Conservation (phyloP, 2,329 filamentous ascomycete genomes). For the Pseudogymnoascus sp. region DNA sequence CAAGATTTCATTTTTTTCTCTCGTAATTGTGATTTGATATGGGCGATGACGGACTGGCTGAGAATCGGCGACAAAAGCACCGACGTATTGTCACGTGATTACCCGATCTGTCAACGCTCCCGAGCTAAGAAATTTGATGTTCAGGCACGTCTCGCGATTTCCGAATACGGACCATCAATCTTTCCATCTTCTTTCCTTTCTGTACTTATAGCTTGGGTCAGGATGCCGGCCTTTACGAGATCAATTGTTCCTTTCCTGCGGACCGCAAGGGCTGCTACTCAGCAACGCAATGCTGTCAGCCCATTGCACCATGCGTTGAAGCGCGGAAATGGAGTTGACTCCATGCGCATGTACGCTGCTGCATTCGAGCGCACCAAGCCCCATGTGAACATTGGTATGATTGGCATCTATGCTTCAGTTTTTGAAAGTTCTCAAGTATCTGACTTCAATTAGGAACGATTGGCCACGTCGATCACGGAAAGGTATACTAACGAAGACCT, state of each 20-base stretch:
- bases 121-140: slow-evolving; percentile 9
- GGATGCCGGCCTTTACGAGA: slow-evolving; percentile 75
- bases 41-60: background rate
- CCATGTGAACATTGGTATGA: slow-evolving; percentile 91
- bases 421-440: slow-evolving; percentile 10
- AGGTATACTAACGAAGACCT: slow-evolving; percentile 48
- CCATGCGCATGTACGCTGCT: slow-evolving; percentile 54
- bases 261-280: slow-evolving; percentile 68
- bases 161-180: slow-evolving; percentile 3
- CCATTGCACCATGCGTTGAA: slow-evolving; percentile 66
- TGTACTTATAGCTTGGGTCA: slow-evolving; percentile 30
- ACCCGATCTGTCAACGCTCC: background rate
- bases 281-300: slow-evolving; percentile 60
- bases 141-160: slow-evolving; percentile 6
- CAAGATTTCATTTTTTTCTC: background rate
- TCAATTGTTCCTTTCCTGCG: slow-evolving; percentile 71
- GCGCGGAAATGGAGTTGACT: slow-evolving; percentile 54
- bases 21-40: slow-evolving; percentile 4
- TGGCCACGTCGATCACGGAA: slow-evolving; percentile 99
- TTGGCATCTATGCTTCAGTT: background rate
- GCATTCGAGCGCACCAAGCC: slow-evolving; percentile 86
- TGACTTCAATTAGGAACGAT: slow-evolving; percentile 62
- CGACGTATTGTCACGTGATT: background rate
- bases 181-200: slow-evolving; percentile 13
- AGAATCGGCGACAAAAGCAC: background rate